Evolutionary conservation across 805 yeast species (phyloP), one percentile per base, ranked within the genome.

Genomic region (Priceomyces haplophilus): DNA sequence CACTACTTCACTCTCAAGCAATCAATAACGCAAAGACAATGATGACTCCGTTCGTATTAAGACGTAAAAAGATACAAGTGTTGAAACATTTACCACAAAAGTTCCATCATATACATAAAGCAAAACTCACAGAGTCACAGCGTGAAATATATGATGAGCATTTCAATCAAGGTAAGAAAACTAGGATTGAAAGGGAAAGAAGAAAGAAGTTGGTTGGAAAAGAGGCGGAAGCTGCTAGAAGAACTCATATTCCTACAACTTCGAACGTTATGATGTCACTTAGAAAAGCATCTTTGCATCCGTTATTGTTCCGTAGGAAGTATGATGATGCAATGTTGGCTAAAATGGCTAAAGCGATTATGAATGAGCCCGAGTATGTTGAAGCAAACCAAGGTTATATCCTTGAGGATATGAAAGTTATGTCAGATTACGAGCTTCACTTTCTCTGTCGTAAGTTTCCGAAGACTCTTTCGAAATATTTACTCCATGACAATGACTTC

Each of bases 21-120:
- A 89, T 93, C 48, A 76, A 82, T 25, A 86, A 89, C 58, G 99
- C 99, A 3, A 88, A 88, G 61, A 85, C 93, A 4, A 91, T 93
- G 97, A 91, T 93, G 98, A 85, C 95, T 2, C 99, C 99, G 3
- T 93, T 93, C 67, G 91, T 93, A 7, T 69, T 93, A 55, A 78
- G 99, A 64, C 81, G 99, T 61, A 84, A 83, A 59, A 93, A 93
- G 67, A 86, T 79, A 43, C 97, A 91, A 64, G 99, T 93, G 6
- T 75, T 93, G 62, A 80, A 86, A 58, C 91, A 93, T 59, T 70
- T 93, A 45, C 99, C 99, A 1, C 73, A 76, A 23, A 93, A 93
- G 58, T 65, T 70, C 42, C 88, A 83, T 45, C 67, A 65, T 35
- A 75, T 85, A 29, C 79, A 77, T 40, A 73, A 72, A 49, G 89